Conservation (phyloP, 805 yeast species). For the Metschnikowia henanensis region DNA sequence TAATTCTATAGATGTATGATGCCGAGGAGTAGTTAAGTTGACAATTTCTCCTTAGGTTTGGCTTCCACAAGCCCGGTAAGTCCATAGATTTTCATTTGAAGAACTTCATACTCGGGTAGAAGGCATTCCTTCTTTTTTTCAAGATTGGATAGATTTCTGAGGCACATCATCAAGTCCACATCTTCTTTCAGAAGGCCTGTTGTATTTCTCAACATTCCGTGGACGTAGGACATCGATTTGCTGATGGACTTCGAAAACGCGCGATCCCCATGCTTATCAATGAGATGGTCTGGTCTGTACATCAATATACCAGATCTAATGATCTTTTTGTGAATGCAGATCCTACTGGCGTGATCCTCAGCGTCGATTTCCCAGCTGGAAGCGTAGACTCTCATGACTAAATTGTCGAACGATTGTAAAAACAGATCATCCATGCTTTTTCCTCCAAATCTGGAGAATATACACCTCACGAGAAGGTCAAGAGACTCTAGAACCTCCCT, state of each 20-base stretch:
- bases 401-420: slow-evolving; percentile 25
- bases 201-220: slow-evolving; percentile 20
- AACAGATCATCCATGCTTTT: slow-evolving; percentile 13
- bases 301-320: slow-evolving; percentile 30
- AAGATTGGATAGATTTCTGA: slow-evolving; percentile 19
- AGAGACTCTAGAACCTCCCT: slow-evolving; percentile 21
- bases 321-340: slow-evolving; percentile 26
- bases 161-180: slow-evolving; percentile 19
- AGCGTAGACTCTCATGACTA: slow-evolving; percentile 25
- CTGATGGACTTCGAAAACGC: slow-evolving; percentile 19
- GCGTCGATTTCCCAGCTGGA: slow-evolving; percentile 28
- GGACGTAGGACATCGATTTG: slow-evolving; percentile 26
- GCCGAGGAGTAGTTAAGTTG: no score
- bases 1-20: no score
- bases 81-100: slow-evolving; percentile 6
- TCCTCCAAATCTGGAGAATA: slow-evolving; percentile 20
- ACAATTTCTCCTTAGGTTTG: no score
- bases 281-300: slow-evolving; percentile 26
- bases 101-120: slow-evolving; percentile 2
- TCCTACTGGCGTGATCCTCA: slow-evolving; percentile 13
- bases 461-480: slow-evolving; percentile 23
- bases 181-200: slow-evolving; percentile 18
- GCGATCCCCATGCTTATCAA: slow-evolving; percentile 21
- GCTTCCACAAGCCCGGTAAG: not conserved
- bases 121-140: slow-evolving; percentile 4